Evolutionary conservation across 495 filamentous ascomycete species (phyloP), one percentile per base, ranked within the genome.

Genomic region (Friedmanniomyces simplex): DNA sequence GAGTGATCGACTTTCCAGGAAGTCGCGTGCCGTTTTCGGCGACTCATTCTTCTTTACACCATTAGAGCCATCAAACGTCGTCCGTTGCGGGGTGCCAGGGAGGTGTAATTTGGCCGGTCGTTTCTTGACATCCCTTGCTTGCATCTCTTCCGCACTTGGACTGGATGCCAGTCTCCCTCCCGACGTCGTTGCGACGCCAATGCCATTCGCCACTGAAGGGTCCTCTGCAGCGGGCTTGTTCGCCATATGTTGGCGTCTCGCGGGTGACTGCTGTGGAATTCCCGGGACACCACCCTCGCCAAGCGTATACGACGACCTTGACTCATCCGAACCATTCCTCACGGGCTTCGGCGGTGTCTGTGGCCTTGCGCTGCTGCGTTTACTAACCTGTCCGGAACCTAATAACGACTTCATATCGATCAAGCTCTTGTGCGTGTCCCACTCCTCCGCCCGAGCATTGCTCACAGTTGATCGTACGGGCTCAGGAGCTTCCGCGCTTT

Each of bases 361-460:
- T 20, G 53, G 41, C 42, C 32, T 34, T 22, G 55, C 49, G 25
- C 26, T 32, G 22, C 46, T 24, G 20, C 46, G 46, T 25, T 24
- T 28, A 16, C 7, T 49, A 18, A 52, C 49, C 14, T 32, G 26
- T 8, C 49, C 49, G 30, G 26, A 25, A 8, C 28, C 37, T 14
- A 58, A 46, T 26, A 58, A 42, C 5, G 39, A 11, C 42, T 62
- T 62, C 24, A 62, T 53, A 48, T 62, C 59, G 25, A 62, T 49
- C 54, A 62, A 50, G 55, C 59, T 62, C 26, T 62, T 62, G 1
- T 46, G 54, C 4, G 26, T 54, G 24, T 62, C 59, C n/a, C 52
- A 32, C 25, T 51, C 59, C n/a, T 55, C 58, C 3, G 25, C 54
- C 13, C 16, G 20, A 8, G 11, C 12, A 18, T 24, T 41, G 34